phyloP scores from a whole-genome alignment of 179 eudicot species.

The Corrigiola litoralis region DNA sequence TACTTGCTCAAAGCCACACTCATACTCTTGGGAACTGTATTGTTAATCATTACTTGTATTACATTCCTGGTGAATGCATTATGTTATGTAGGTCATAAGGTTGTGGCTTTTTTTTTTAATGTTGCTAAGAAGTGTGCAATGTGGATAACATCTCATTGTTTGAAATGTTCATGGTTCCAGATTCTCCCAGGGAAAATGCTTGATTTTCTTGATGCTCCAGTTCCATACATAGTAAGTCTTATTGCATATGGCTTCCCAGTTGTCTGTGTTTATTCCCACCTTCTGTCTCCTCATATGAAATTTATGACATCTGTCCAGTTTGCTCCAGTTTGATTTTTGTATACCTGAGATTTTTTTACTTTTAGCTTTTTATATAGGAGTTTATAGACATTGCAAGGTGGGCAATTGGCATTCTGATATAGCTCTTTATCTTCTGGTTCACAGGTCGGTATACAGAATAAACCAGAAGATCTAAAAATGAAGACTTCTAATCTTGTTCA shows the following conservation, averaged over 20 bases:
- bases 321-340: neutral
- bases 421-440: slow-evolving; percentile 2
- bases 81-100: neutral
- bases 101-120: neutral
- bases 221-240: slow-evolving; percentile 83
- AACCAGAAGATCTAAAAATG: slow-evolving; percentile 67
- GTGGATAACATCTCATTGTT: neutral
- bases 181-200: slow-evolving; percentile 88
- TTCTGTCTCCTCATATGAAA: neutral
- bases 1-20: too few species aligned
- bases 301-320: neutral
- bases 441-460: slow-evolving; percentile 87
- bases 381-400: too few species aligned
- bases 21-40: too few species aligned
- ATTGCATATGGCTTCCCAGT: neutral
- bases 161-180: slow-evolving; percentile 30
- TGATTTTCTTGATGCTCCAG: slow-evolving; percentile 98
- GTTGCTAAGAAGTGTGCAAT: neutral
- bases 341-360: neutral
- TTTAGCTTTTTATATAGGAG: too few species aligned
- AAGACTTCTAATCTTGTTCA: slow-evolving; percentile 67
- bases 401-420: slow-evolving; percentile 17
- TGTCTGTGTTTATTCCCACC: neutral
- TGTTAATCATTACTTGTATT: too few species aligned
- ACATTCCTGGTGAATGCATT: neutral